A percentile compares a stretch with the other conserved stretches of the same genome.
Evolutionary conservation across 495 filamentous ascomycete genomes (phyloP).

Genomic region (Penicillium lagena): DNA sequence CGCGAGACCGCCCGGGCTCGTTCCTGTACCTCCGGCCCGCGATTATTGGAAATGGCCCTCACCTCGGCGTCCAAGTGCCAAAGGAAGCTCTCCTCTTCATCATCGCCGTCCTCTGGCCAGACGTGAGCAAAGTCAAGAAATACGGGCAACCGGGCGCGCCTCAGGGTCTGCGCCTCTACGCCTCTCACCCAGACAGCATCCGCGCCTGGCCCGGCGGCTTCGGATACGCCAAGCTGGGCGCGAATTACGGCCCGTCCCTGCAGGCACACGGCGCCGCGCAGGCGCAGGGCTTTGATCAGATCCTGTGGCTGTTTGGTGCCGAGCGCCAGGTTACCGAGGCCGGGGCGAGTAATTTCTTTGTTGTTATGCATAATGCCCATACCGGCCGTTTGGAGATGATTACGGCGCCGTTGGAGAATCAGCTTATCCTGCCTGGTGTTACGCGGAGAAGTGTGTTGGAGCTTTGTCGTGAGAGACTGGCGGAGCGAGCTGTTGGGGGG

Average conservation of each 20-base stretch:
- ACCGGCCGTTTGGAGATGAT: constrained; percentile 64
- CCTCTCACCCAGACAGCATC: constrained; percentile 67
- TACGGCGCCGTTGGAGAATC: constrained; percentile 74
- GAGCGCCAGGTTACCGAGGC: constrained; percentile 79
- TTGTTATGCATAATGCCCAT: constrained; percentile 67
- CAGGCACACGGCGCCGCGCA: constrained; percentile 68
- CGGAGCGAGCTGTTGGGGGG: constrained; percentile 20
- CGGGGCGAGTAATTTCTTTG: constrained; percentile 89
- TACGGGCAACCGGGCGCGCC: constrained; percentile 10
- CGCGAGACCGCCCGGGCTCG: constrained; percentile 47
- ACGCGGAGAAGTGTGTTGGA: constrained; percentile 73
- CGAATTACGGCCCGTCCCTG: constrained; percentile 83
- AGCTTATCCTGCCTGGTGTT: constrained; percentile 79
- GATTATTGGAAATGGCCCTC: constrained; percentile 72
- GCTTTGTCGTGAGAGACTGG: constrained; percentile 58
- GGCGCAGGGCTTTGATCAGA: constrained; percentile 69
- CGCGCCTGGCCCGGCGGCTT: constrained; percentile 92
- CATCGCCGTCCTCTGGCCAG: constrained; percentile 68
- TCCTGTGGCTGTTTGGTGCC: constrained; percentile 83
- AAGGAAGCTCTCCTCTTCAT: constrained; percentile 81
- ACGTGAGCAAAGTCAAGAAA: constrained; percentile 34
- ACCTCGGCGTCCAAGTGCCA: constrained; percentile 76
- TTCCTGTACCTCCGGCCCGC: constrained; percentile 83
- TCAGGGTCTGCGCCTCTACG: constrained; percentile 69
- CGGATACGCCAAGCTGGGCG: constrained; percentile 83